Conservation (phyloP, 2,329 filamentous ascomycete species). For the Dryadomyces quercus-mongolicae region DNA sequence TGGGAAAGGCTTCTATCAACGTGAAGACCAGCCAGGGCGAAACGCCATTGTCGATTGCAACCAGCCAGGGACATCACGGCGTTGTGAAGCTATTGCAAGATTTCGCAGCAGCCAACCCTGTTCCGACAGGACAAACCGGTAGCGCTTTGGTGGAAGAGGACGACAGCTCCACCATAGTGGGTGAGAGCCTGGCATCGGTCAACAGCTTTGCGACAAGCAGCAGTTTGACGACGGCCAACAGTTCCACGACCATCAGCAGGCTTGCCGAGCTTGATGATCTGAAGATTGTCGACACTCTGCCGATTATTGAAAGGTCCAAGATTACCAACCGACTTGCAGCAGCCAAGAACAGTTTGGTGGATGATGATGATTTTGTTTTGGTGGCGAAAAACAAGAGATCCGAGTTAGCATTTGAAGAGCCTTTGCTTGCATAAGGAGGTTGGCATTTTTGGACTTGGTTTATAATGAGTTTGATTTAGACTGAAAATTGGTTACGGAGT, state of each 20-base stretch:
- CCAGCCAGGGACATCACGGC: neutral
- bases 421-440: neutral
- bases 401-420: neutral
- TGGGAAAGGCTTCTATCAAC: neutral
- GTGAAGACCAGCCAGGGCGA: neutral
- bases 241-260: neutral
- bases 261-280: neutral
- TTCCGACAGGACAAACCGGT: neutral
- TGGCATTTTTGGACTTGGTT: neutral
- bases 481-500: neutral
- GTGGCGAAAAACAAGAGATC: neutral
- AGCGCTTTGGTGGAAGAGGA: neutral
- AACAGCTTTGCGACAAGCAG: neutral
- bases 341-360: neutral
- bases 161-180: neutral
- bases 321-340: neutral
- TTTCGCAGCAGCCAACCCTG: neutral
- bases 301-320: neutral
- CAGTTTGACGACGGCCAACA: neutral
- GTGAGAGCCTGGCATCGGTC: neutral
- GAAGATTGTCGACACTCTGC: neutral
- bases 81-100: neutral
- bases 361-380: neutral
- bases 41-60: neutral
- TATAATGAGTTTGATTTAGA: neutral